Evolutionary conservation across 352 stramenopile species (phyloP), one percentile per base, ranked within the genome.

Genomic region (Globisporangium camurandrum): DNA sequence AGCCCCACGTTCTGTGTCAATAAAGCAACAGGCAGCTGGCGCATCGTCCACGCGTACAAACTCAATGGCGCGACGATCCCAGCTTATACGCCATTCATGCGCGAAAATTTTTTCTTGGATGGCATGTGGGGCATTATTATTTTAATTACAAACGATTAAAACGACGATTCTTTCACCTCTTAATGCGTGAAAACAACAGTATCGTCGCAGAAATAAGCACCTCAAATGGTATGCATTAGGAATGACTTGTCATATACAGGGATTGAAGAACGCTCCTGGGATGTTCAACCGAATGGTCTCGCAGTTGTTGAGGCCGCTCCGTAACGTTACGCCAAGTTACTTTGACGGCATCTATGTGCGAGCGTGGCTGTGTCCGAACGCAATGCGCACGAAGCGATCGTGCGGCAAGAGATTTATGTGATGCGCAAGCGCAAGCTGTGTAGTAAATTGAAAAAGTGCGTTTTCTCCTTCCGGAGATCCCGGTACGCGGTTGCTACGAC

Each of bases 11-110:
- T 66, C 48, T 69, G 61, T 41, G 31, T 68, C 0, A 65, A 68
- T 49, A 65, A 66, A 34, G 41, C 62, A 2, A 65, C 41, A 3
- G 44, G 49, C 8, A 42, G 43, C 10, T 69, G 59, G 56, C 39
- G 52, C 17, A 66, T 68, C 42, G 63, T 73, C 36, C 64, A 69
- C 40, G 53, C 51, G 7, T 65, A 67, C 54, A 69, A 64, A 39
- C 41, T 67, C 2, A 72, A 72, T 33, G 49, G 38, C 5, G 54
- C 39, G 10, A 69, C 60, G 9, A 56, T 69, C 11, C 54, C 60
- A 2, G 57, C 59, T 12, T 51, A 69, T 27, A 69, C 53, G 20
- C 64, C 56, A 43, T 69, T 71, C 12, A 53, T 57, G 2, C 12
- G 64, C 1, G 61, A 69, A 27, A 50, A 64, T 28, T 42, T 69